These are phyloP conservation scores for Trichomonascaceae sp. DNA, from an alignment of 1,139 yeast genomes.

Conservation along the genomic window DNA sequence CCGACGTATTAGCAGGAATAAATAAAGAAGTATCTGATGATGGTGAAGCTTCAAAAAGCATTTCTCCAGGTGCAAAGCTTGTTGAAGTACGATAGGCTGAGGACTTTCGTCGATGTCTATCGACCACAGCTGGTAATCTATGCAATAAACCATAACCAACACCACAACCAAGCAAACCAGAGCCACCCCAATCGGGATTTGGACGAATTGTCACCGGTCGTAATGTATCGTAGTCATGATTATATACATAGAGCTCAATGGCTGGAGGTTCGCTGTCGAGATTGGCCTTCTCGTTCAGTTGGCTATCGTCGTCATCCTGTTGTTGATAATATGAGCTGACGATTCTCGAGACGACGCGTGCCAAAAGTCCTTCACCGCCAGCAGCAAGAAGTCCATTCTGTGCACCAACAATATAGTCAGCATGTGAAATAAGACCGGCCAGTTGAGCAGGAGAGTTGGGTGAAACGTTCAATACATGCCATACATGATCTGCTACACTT, in stretches of 20 bases:
- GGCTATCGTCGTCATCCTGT: constrained; percentile 4
- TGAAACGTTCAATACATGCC: constrained; percentile 76
- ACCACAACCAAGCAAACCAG: constrained; percentile 85
- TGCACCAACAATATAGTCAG: constrained; percentile 87
- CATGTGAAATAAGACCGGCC: constrained; percentile 77
- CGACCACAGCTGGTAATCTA: constrained; percentile 62
- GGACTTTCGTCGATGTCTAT: constrained; percentile 11
- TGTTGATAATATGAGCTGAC: constrained; percentile 21
- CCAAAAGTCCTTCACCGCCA: constrained; percentile 80
- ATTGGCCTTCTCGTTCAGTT: neutral
- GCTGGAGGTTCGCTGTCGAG: constrained; percentile 22
- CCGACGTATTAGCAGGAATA: constrained; percentile 10
- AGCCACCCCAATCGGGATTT: constrained; percentile 53
- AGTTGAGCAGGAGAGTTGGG: constrained; percentile 77
- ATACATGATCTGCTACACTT: constrained; percentile 71
- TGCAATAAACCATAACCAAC: constrained; percentile 91
- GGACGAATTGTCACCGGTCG: constrained; percentile 82
- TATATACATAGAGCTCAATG: constrained; percentile 68
- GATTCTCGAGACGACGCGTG: constrained; percentile 48
- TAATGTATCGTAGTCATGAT: constrained; percentile 76
- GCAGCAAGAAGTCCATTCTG: constrained; percentile 73
- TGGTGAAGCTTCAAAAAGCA: constrained; percentile 28
- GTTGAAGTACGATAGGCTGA: constrained; percentile 9
- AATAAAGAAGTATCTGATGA: neutral
- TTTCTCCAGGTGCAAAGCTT: constrained; percentile 28